These are phyloP conservation scores for Agaricus bisporus DNA, from an alignment of 768 basidiomycete genomes.

Conservation along the genomic window DNA sequence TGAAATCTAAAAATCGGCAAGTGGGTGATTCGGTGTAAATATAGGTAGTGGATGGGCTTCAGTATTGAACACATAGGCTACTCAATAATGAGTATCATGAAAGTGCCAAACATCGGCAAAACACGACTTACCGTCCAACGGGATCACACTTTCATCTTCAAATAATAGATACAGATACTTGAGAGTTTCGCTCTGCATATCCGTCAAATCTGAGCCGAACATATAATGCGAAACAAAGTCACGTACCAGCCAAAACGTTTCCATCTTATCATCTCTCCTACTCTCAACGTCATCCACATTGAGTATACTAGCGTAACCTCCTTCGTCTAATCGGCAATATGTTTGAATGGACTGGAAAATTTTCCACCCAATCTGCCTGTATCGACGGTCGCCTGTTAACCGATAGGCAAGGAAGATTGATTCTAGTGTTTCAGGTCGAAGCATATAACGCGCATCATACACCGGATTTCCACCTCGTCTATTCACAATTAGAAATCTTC, in stretches of 20 bases:
- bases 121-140: constrained; percentile 59
- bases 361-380: constrained; percentile 81
- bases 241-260: constrained; percentile 87
- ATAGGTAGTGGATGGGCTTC: constrained; percentile 49
- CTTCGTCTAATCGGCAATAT: constrained; percentile 68
- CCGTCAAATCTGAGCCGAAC: neutral
- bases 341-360: constrained; percentile 90
- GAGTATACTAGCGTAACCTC: constrained; percentile 81
- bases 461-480: constrained; percentile 31
- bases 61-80: constrained; percentile 88
- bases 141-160: constrained; percentile 65
- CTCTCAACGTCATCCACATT: constrained; percentile 79
- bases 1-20: constrained; percentile 3
- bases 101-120: neutral
- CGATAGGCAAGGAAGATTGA: constrained; percentile 90
- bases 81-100: neutral
- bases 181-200: constrained; percentile 74
- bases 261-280: constrained; percentile 83
- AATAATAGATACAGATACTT: constrained; percentile 93
- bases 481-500: neutral
- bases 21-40: constrained; percentile 22
- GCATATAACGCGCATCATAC: constrained; percentile 89
- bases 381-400: constrained; percentile 75
- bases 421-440: constrained; percentile 93
- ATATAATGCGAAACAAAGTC: neutral